phyloP scores from a whole-genome alignment of 352 stramenopile species.

The Pilasporangium apinafurcum region DNA sequence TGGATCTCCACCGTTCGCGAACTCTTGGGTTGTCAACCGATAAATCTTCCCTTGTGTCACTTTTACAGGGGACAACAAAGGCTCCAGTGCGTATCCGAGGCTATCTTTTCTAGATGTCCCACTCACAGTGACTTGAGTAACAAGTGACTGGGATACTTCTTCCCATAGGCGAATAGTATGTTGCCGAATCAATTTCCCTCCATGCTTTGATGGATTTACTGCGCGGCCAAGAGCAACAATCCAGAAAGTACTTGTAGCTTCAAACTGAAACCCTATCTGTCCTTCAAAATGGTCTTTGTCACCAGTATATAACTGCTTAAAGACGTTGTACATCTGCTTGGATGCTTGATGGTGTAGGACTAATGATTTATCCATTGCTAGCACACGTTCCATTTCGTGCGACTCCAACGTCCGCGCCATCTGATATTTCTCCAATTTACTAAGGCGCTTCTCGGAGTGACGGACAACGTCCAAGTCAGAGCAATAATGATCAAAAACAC shows the following conservation, averaged over 20 bases:
- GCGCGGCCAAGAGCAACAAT: constrained; percentile 79
- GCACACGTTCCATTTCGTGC: constrained; percentile 55
- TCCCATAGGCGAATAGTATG: constrained; percentile 82
- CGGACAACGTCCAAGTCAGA: constrained; percentile 55
- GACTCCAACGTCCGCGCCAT: constrained; percentile 56
- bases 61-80: constrained; percentile 40
- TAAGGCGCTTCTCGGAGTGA: constrained; percentile 55
- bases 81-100: constrained; percentile 72
- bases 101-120: constrained; percentile 59
- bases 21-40: constrained; percentile 81
- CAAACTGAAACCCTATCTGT: constrained; percentile 87
- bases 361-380: constrained; percentile 37
- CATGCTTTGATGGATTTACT: constrained; percentile 63
- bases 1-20: constrained; percentile 78
- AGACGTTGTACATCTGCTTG: constrained; percentile 83
- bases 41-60: constrained; percentile 83
- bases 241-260: constrained; percentile 73
- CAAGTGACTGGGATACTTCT: constrained; percentile 61
- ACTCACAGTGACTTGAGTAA: constrained; percentile 59
- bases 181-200: constrained; percentile 53
- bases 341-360: constrained; percentile 38
- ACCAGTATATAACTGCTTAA: constrained; percentile 83
- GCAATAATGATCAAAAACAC: constrained; percentile 66
- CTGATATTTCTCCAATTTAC: constrained; percentile 50
- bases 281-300: constrained; percentile 89